A percentile compares a stretch with the other conserved stretches of the same genome.
Conservation (phyloP, 108 stramenopile species). For the Nitzschia palea region DNA sequence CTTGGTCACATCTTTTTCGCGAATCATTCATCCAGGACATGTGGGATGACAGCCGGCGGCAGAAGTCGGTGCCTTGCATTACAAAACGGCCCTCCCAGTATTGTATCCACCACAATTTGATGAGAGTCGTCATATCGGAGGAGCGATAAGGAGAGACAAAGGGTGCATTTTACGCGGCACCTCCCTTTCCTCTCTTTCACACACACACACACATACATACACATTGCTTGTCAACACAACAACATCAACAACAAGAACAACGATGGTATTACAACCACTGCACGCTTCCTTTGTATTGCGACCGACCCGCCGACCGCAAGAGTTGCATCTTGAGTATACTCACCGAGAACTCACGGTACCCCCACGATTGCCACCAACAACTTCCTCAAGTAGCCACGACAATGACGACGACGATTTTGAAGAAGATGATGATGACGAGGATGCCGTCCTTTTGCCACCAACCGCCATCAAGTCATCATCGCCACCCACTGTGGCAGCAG, state of each 20-base stretch:
- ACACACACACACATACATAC: neutral
- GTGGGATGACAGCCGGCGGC: neutral
- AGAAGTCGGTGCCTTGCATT: neutral
- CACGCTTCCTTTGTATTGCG: constrained; percentile 2
- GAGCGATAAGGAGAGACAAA: too few relatives aligned
- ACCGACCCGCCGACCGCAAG: neutral
- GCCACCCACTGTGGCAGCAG: neutral
- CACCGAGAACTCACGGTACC: neutral
- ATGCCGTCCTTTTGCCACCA: neutral
- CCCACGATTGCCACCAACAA: neutral
- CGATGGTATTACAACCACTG: constrained; percentile 4
- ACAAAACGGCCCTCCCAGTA: neutral
- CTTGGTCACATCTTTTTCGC: neutral
- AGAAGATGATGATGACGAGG: neutral
- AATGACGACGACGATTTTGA: neutral
- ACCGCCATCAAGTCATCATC: neutral
- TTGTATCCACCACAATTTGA: neutral
- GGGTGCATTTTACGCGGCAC: too few relatives aligned
- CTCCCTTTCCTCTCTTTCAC: too few relatives aligned
- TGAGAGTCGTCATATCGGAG: neutral
- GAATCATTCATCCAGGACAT: neutral
- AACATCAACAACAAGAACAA: neutral
- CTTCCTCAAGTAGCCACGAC: neutral
- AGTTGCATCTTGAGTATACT: neutral
- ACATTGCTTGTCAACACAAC: neutral